These are phyloP conservation scores for Leishmania turanica DNA, from an alignment of 208 protist genomes.

Conservation along the genomic window DNA sequence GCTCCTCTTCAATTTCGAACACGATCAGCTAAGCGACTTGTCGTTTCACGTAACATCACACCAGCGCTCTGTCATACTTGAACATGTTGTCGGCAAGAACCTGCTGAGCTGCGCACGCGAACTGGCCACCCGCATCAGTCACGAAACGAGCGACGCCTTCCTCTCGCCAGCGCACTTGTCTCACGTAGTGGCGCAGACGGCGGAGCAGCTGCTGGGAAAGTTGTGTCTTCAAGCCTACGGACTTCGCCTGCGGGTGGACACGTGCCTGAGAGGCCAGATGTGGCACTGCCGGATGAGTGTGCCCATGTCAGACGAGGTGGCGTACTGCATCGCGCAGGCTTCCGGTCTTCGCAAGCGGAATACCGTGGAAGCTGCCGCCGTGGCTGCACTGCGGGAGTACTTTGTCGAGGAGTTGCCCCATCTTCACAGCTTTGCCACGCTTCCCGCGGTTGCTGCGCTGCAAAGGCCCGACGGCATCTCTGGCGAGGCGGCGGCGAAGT, in stretches of 20 bases:
- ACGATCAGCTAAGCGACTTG: slow-evolving; percentile 9
- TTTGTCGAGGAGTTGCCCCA: slow-evolving; percentile 11
- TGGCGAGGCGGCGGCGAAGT: not conserved
- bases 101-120: slow-evolving; percentile 24
- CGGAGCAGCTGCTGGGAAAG: slow-evolving; percentile 14
- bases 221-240: slow-evolving; percentile 26
- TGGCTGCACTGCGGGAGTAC: slow-evolving; percentile 21
- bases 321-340: slow-evolving; percentile 39
- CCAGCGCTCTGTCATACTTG: slow-evolving; percentile 22
- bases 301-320: slow-evolving; percentile 33
- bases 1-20: slow-evolving; percentile 16
- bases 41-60: slow-evolving; percentile 16
- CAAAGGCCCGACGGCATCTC: not conserved
- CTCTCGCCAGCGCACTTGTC: not conserved
- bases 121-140: slow-evolving; percentile 16
- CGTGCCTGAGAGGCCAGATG: slow-evolving; percentile 11
- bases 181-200: not conserved
- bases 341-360: slow-evolving; percentile 48
- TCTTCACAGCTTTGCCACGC: not conserved
- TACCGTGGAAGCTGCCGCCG: slow-evolving; percentile 43
- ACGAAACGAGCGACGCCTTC: slow-evolving; percentile 18
- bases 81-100: slow-evolving; percentile 11
- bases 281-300: slow-evolving; percentile 72
- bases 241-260: slow-evolving; percentile 7
- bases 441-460: not conserved